Conservation (phyloP, 208 protist species). For the Leptomonas pyrrhocoris region DNA sequence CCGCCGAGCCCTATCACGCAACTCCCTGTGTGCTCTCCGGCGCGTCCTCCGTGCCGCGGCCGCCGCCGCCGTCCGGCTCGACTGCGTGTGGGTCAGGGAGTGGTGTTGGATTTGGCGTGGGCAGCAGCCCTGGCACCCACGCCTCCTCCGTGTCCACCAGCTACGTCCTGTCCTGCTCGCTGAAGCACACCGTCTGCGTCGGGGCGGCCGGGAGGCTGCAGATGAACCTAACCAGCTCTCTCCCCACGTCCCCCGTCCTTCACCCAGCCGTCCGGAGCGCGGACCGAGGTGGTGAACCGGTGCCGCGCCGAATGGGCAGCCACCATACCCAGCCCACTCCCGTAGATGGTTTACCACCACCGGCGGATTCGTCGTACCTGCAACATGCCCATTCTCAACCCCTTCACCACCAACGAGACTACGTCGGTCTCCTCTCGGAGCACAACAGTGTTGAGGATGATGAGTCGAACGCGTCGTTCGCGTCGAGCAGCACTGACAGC, state of each 20-base stretch:
- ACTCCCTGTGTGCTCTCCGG: constrained; percentile 10
- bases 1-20: constrained; percentile 1
- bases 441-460: background rate
- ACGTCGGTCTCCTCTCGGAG: background rate
- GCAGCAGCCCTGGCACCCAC: constrained; percentile 5
- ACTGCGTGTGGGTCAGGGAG: background rate
- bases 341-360: constrained; percentile 3
- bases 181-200: constrained; percentile 32
- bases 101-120: constrained; percentile 3
- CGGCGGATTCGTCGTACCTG: background rate
- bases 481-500: constrained; percentile 8
- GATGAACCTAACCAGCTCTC: constrained; percentile 33
- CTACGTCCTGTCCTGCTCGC: constrained; percentile 25
- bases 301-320: constrained; percentile 6
- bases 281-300: background rate
- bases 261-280: background rate
- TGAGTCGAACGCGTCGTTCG: background rate
- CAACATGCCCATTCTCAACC: background rate
- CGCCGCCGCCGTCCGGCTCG: constrained; percentile 9
- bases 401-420: background rate
- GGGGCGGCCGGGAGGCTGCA: constrained; percentile 32
- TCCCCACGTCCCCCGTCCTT: constrained; percentile 9
- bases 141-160: constrained; percentile 20
- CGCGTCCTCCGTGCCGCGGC: constrained; percentile 24
- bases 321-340: background rate